Conservation (phyloP, 768 basidiomycete species). For the Tulasnella calospora region DNA sequence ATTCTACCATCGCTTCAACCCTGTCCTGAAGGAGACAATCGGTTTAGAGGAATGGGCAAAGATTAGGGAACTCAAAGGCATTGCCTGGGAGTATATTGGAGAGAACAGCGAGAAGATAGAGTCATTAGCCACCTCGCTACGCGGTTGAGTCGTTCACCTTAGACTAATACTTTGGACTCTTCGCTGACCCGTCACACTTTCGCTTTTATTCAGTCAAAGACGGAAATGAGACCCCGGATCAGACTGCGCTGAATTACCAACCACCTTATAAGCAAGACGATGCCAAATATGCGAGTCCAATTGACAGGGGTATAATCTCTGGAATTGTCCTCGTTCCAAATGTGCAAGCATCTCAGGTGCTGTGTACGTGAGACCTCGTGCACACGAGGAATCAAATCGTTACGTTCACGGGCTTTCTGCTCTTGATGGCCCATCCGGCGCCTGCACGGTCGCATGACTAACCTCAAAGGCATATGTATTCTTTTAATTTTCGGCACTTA, state of each 20-base stretch:
- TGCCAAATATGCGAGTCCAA: no score
- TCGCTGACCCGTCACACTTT: not conserved
- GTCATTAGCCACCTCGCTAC: not conserved
- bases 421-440: no score
- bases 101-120: not conserved
- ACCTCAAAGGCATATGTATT: no score
- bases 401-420: no score
- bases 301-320: no score
- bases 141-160: not conserved
- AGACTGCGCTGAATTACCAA: not conserved
- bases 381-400: no score
- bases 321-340: no score
- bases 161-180: not conserved
- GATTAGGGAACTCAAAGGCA: not conserved
- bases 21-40: not conserved
- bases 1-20: slow-evolving; percentile 12
- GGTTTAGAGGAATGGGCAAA: not conserved
- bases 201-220: not conserved
- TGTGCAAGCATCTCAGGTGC: no score
- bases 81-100: not conserved
- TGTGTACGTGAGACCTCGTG: no score
- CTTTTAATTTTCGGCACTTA: no score
- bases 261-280: not conserved
- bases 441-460: no score
- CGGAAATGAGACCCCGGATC: not conserved